phyloP scores from a whole-genome alignment of 495 filamentous ascomycete species.

The Tuber borchii region DNA sequence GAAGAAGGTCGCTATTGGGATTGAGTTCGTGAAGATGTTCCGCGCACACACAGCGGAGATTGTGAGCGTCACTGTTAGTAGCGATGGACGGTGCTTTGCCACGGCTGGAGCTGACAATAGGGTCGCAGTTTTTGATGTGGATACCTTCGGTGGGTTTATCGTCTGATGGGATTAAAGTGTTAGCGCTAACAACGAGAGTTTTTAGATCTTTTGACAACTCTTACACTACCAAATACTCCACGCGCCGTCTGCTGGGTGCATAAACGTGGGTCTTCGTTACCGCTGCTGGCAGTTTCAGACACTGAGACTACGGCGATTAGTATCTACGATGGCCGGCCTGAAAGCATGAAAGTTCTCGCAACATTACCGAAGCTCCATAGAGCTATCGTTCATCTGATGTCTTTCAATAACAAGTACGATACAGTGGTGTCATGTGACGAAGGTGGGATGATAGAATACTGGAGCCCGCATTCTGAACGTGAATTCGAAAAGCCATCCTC shows the following conservation, averaged over 20 bases:
- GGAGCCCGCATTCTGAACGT: constrained; percentile 59
- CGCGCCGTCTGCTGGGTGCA: constrained; percentile 90
- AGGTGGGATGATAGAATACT: constrained; percentile 94
- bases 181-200: constrained; percentile 8
- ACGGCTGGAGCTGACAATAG: constrained; percentile 80
- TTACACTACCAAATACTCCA: constrained; percentile 66
- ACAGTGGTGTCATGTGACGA: constrained; percentile 87
- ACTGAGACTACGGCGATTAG: constrained; percentile 62
- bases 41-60: constrained; percentile 83
- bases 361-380: constrained; percentile 68
- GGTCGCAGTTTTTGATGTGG: constrained; percentile 91
- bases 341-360: constrained; percentile 63
- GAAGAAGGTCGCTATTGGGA: constrained; percentile 87
- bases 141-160: constrained; percentile 64
- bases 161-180: neutral
- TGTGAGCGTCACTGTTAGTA: constrained; percentile 69
- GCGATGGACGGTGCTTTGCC: constrained; percentile 89
- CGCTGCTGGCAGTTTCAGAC: constrained; percentile 83
- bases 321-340: constrained; percentile 85
- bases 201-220: constrained; percentile 71
- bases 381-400: constrained; percentile 70
- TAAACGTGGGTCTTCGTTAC: constrained; percentile 74
- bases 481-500: constrained; percentile 84
- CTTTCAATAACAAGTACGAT: constrained; percentile 81
- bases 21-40: constrained; percentile 98